Evolutionary conservation across 2,329 filamentous ascomycete species (phyloP), one percentile per base, ranked within the genome.

Genomic region (Aspergillus sp.): DNA sequence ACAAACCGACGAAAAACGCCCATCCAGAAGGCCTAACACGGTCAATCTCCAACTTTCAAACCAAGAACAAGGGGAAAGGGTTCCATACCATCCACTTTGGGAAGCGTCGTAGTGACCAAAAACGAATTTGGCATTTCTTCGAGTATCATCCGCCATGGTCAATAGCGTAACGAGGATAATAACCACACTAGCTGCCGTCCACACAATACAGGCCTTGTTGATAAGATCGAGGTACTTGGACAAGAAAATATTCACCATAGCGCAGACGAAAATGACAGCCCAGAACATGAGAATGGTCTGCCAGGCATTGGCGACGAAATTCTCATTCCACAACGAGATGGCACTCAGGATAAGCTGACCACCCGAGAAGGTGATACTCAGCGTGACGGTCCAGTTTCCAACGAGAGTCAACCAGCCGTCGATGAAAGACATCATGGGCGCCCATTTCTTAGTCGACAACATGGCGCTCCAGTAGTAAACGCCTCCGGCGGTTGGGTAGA

Each of bases 381-480:
- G 65, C 0, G 77, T 80, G 27, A 81, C 76, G 0, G 83, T 87
- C 83, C 83, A 88, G 61, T 88, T 88, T 0, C 85, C 85, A 2
- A 88, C 82, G 0, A 88, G 70, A 0, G 82, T 86, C 43, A 86
- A 61, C 83, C 85, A 88, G 10, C 84, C 84, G 5, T 83, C 84
- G 27, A 86, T 78, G 72, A 83, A 88, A 7, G 76, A 81, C 38
- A 83, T 79, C 42, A 86, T 73, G 2, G 82, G 82, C 5, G 83
- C 81, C 70, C 78, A 87, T 59, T 81, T 71, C 33, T 72, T 75
- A 0, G 82, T 83, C 1, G 77, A 75, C 19, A 88, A 72, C 78
- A 87, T 83, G 2, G 83, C 82, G 43, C 77, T 83, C 77, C 78
- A 80, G 68, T 87, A 87, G 63, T 88, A 88, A 2, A 86, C 82